These are phyloP conservation scores for Dictyostelium brefeldianum DNA, from an alignment of 78 protist species.

Conservation along the genomic window DNA sequence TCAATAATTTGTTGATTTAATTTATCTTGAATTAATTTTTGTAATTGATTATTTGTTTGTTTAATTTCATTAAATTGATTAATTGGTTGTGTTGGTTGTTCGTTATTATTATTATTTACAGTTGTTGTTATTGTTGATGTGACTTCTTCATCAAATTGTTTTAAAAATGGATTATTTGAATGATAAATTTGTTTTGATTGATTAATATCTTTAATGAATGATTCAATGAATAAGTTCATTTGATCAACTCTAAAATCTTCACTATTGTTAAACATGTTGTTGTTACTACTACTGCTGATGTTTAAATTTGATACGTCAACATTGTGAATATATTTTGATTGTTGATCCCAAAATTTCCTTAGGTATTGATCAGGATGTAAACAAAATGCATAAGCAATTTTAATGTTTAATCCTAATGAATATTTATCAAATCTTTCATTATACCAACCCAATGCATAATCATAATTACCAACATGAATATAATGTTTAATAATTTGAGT, in stretches of 20 bases:
- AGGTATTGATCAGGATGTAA: too few species aligned
- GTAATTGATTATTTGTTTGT: neutral
- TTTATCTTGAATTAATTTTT: neutral
- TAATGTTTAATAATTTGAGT: neutral
- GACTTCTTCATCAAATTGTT: neutral
- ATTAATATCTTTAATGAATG: neutral
- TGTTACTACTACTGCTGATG: neutral
- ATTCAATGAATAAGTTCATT: neutral
- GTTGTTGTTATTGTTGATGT: neutral
- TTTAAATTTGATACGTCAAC: too few species aligned
- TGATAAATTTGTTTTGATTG: too few species aligned
- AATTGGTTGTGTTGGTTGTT: neutral
- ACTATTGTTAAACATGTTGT: too few species aligned
- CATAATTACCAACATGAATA: neutral
- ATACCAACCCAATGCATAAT: constrained; percentile 14
- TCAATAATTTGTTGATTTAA: neutral
- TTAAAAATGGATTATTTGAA: too few species aligned
- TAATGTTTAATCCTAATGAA: neutral
- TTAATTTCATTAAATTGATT: neutral
- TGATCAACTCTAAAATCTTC: neutral
- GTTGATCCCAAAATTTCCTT: too few species aligned
- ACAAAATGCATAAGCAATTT: too few species aligned
- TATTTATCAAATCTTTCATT: constrained; percentile 6
- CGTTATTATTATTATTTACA: neutral
- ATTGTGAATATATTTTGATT: too few species aligned